Percentiles rank a stretch among this genome's conserved stretches.
Conservation (phyloP, 495 filamentous ascomycete species). For the Hyphodiscus hymeniophilus region DNA sequence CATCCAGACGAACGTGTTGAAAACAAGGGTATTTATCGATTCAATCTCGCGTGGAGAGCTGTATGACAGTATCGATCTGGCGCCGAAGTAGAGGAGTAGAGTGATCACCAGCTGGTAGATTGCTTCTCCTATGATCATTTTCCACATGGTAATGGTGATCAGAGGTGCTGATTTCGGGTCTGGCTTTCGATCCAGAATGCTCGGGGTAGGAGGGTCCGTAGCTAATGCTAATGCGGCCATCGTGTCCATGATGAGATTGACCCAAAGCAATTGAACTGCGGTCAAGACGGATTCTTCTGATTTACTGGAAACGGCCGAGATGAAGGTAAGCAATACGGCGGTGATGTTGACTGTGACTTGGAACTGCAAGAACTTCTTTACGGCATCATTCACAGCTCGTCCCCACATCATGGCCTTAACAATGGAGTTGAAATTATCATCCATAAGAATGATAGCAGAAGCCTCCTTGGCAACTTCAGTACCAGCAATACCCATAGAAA, state of each 20-base stretch:
- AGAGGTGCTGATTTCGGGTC: constrained; percentile 68
- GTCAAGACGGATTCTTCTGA: constrained; percentile 65
- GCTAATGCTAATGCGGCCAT: constrained; percentile 81
- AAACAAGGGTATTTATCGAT: constrained; percentile 66
- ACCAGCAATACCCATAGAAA: constrained; percentile 87
- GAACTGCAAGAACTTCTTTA: constrained; percentile 86
- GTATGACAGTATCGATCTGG: constrained; percentile 46
- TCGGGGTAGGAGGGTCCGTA: constrained; percentile 73
- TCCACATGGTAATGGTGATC: constrained; percentile 86
- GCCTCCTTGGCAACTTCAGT: constrained; percentile 94
- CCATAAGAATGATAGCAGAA: constrained; percentile 84
- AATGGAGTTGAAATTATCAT: constrained; percentile 85
- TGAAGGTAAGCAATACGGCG: constrained; percentile 74
- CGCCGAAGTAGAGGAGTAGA: constrained; percentile 71
- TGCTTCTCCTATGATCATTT: constrained; percentile 87
- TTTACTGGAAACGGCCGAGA: constrained; percentile 65
- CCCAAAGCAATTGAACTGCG: constrained; percentile 84
- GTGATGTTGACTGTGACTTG: constrained; percentile 90
- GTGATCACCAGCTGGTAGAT: constrained; percentile 74
- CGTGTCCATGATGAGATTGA: constrained; percentile 92
- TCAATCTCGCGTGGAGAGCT: constrained; percentile 33
- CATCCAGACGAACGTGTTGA: constrained; percentile 97
- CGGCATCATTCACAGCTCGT: constrained; percentile 82
- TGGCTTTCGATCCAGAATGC: constrained; percentile 76
- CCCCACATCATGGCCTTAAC: constrained; percentile 88